These are phyloP conservation scores for Yarrowia alimentaria DNA, from an alignment of 805 yeast species.

Conservation along the genomic window DNA sequence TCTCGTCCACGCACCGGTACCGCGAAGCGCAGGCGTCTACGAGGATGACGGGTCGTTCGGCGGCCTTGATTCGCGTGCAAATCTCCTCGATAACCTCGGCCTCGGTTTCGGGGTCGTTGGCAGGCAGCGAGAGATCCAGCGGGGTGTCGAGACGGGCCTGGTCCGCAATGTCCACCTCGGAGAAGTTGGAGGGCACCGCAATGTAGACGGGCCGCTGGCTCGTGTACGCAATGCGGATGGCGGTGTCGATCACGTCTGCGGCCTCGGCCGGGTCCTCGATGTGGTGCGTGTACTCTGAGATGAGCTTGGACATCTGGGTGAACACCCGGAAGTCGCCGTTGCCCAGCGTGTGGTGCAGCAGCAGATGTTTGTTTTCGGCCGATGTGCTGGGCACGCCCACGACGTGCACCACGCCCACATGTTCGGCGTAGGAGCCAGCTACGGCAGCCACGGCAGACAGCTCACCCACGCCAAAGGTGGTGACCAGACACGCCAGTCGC, in stretches of 20 bases:
- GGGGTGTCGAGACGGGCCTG: constrained; percentile 55
- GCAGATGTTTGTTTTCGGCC: constrained; percentile 67
- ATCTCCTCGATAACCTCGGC: constrained; percentile 58
- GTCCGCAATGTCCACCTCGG: constrained; percentile 60
- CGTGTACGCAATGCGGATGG: constrained; percentile 67
- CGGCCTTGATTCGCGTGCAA: constrained; percentile 51
- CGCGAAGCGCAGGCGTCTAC: constrained; percentile 87
- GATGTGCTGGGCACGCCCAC: constrained; percentile 82
- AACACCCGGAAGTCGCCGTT: constrained; percentile 79
- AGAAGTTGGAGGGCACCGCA: constrained; percentile 79
- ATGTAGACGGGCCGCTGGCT: constrained; percentile 79
- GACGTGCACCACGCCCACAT: constrained; percentile 78
- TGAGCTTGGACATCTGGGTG: constrained; percentile 72
- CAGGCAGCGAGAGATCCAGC: constrained; percentile 56
- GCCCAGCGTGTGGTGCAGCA: constrained; percentile 81
- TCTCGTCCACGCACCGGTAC: constrained; percentile 66
- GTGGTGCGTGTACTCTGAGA: constrained; percentile 64
- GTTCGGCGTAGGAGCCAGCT: constrained; percentile 88
- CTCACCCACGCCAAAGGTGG: constrained; percentile 92
- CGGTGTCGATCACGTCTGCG: constrained; percentile 67
- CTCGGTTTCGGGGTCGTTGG: constrained; percentile 62
- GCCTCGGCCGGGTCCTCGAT: constrained; percentile 64
- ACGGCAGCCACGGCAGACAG: constrained; percentile 79
- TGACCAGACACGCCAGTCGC: constrained; percentile 68
- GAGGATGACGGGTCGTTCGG: constrained; percentile 69